Base-by-base conservation (phyloP, 2,329 filamentous ascomycete species). In the Talaromyces sp. region DNA sequence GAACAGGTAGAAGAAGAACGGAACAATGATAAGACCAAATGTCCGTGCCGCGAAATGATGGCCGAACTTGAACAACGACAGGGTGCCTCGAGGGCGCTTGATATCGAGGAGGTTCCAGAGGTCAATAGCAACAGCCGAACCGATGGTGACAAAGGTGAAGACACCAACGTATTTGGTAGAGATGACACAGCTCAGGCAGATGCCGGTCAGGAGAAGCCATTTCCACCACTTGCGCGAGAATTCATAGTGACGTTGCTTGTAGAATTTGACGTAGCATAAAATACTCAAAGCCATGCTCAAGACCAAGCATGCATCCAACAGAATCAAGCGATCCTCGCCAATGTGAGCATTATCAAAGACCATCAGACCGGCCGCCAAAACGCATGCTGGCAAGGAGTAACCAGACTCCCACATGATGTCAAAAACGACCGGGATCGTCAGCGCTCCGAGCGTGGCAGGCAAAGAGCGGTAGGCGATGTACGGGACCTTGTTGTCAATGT, bases 381-480 rank as follows among this genome's bases (percentile, higher is more conserved):
- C 82, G 75, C 91, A 96, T 61, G 95, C 95, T 10, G 95, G 95
- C 50, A 99, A 83, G 66, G 92, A 96, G 79, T 99, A 99, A 65
- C 93, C 95, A 56, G 95, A 98, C 79, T 99, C 95, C 95, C 95
- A 99, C 95, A 99, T 99, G 77, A 96, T 99, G 74, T 96, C 80
- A 78, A 96, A 99, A 61, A 91, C 88, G 55, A 94, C 90, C n/a
- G 93, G 90, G 57, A 99, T 92, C 10, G 95, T 99, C 68, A 99
- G 81, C 61, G 95, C 89, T 67, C 95, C 95, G 68, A 98, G 87
- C 56, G 95, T 86, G 63, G 95, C 95, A 50, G 95, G 95, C 82
- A 99, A 86, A 53, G 93, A 90, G 69, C 95, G 91, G 81, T 96
- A 96, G 65, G 95, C 93, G 65, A 99, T 90, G 76, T 99, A 99